phyloP scores from a whole-genome alignment of 495 filamentous ascomycete species.

The Aspergillus incahuasiensis region DNA sequence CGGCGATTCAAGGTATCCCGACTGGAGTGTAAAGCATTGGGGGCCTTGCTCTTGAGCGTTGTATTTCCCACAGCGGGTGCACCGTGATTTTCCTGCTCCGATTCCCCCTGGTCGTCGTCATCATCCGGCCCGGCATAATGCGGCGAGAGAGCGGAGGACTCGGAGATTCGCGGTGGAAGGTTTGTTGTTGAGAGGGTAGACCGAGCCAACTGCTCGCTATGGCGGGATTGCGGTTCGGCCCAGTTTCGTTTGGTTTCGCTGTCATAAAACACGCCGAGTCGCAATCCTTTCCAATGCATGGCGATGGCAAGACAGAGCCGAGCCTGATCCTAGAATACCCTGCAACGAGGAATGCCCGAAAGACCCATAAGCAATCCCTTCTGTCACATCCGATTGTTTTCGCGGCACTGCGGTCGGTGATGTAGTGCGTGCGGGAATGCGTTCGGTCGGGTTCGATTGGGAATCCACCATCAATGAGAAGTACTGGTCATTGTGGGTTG shows the following conservation, averaged over 20 bases:
- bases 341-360: conserved; percentile 12
- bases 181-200: conserved; percentile 29
- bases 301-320: conserved; percentile 20
- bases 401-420: neutral
- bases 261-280: conserved; percentile 35
- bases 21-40: conserved; percentile 16
- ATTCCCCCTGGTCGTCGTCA: conserved; percentile 14
- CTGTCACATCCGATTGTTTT: conserved; percentile 7
- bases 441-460: neutral
- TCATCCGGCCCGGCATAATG: conserved; percentile 17
- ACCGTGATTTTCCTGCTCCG: conserved; percentile 9
- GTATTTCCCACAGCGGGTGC: conserved; percentile 14
- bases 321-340: conserved; percentile 11
- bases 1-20: conserved; percentile 28
- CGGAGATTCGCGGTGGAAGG: conserved; percentile 32
- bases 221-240: conserved; percentile 33
- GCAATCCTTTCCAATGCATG: conserved; percentile 48
- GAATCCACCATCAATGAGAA: conserved; percentile 14
- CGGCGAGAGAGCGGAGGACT: conserved; percentile 34
- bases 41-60: conserved; percentile 13
- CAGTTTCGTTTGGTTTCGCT: conserved; percentile 36
- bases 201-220: conserved; percentile 43
- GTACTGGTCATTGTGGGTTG: conserved; percentile 19
- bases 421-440: neutral
- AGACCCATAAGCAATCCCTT: conserved; percentile 16